Evolutionary conservation across 2,329 filamentous ascomycete genomes (phyloP).

Genomic region (Microthyrium microscopicum): DNA sequence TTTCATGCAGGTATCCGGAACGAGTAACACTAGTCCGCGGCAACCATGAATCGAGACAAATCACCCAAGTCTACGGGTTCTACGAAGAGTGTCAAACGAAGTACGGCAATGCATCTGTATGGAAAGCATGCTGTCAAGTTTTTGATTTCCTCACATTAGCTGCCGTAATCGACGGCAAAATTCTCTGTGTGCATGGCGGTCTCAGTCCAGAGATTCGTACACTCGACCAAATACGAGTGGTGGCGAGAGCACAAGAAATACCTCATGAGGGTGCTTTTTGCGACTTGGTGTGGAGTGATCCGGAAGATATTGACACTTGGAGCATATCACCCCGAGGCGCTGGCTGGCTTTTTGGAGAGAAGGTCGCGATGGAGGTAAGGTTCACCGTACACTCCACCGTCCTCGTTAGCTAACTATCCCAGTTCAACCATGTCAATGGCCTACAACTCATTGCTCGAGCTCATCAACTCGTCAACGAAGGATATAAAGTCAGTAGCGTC

Average conservation of each 20-base stretch:
- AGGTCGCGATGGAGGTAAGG: constrained; percentile 48
- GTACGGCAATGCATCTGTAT: constrained; percentile 97
- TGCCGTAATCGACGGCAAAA: constrained; percentile 96
- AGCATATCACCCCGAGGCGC: constrained; percentile 52
- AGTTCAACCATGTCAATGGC: constrained; percentile 62
- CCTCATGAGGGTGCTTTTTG: constrained; percentile 98
- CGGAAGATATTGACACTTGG: constrained; percentile 54
- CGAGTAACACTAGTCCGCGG: constrained; percentile 57
- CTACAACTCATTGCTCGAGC: constrained; percentile 55
- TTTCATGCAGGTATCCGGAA: constrained; percentile 44
- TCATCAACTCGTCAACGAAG: constrained; percentile 61
- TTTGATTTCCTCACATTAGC: constrained; percentile 97
- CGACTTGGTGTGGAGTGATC: constrained; percentile 87
- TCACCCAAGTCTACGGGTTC: constrained; percentile 98
- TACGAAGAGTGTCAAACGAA: constrained; percentile 98
- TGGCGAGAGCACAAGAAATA: constrained; percentile 75
- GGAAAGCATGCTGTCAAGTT: constrained; percentile 97
- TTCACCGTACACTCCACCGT: background rate
- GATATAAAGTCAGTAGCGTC: constrained; percentile 41
- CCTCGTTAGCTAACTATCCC: constrained; percentile 7
- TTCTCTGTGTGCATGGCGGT: constrained; percentile 95
- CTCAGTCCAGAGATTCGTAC: constrained; percentile 93
- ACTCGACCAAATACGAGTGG: constrained; percentile 73
- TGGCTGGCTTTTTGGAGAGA: constrained; percentile 53
- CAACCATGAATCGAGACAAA: constrained; percentile 96